These are phyloP conservation scores for Pseudonectria buxi DNA, from an alignment of 2,329 filamentous ascomycete genomes.

Conservation along the genomic window DNA sequence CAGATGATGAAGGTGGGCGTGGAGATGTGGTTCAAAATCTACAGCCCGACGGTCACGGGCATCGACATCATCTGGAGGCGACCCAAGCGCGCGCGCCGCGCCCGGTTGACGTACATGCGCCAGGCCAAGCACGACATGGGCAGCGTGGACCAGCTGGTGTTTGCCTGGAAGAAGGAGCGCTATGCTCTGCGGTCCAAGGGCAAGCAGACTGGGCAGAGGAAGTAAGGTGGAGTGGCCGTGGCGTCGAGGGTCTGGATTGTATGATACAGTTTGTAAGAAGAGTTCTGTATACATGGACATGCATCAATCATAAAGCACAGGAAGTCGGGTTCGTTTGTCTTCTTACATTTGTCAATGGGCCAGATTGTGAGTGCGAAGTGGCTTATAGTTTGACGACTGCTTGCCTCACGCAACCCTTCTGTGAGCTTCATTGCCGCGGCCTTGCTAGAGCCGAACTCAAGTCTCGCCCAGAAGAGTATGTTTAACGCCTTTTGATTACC, in stretches of 20 bases:
- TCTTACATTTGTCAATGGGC: no score
- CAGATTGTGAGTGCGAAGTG: no score
- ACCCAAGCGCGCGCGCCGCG: slow-evolving; percentile 77
- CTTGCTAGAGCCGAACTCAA: no score
- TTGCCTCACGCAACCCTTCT: no score
- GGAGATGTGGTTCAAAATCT: slow-evolving; percentile 98
- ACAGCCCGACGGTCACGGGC: slow-evolving; percentile 78
- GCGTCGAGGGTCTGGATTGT: slow-evolving; percentile 12
- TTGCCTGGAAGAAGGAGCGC: slow-evolving; percentile 41
- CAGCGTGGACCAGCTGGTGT: slow-evolving; percentile 73
- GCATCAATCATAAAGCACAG: slow-evolving; percentile 3
- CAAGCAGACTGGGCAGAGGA: slow-evolving; percentile 21
- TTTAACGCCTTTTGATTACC: no score
- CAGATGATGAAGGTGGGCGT: slow-evolving; percentile 81
- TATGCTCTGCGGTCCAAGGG: slow-evolving; percentile 31
- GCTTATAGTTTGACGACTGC: no score
- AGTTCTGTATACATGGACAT: slow-evolving; percentile 14
- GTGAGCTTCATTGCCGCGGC: no score
- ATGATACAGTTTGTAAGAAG: slow-evolving; percentile 24
- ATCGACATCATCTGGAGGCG: slow-evolving; percentile 90
- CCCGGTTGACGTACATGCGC: slow-evolving; percentile 85
- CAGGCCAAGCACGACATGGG: slow-evolving; percentile 82
- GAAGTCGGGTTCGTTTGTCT: no score
- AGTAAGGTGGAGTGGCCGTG: slow-evolving; percentile 9
- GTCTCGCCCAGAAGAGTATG: no score